Percentiles rank a stretch among this genome's conserved stretches.
phyloP scores from a whole-genome alignment of 805 yeast species.

The Maudiozyma bulderi region DNA sequence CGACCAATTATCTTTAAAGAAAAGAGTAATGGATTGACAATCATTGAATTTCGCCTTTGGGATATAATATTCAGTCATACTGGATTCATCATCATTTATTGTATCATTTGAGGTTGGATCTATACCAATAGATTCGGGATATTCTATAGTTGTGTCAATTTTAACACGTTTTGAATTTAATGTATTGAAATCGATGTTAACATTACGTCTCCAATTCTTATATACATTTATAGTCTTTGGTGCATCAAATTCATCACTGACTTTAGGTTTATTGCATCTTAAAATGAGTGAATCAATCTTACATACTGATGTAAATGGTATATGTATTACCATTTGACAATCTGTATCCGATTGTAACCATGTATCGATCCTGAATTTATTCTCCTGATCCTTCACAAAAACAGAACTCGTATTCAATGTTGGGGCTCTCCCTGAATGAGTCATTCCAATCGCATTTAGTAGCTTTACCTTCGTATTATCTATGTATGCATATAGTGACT shows the following conservation, averaged over 20 bases:
- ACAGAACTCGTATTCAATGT: slow-evolving; percentile 18
- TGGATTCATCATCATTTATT: slow-evolving; percentile 16
- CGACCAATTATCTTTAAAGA: slow-evolving; percentile 57
- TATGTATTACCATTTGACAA: slow-evolving; percentile 61
- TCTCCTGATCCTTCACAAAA: slow-evolving; percentile 45
- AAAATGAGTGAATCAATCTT: slow-evolving; percentile 65
- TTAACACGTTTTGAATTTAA: slow-evolving; percentile 31
- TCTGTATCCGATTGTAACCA: slow-evolving; percentile 65
- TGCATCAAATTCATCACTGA: slow-evolving; percentile 39
- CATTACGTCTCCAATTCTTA: slow-evolving; percentile 48
- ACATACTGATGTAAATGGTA: slow-evolving; percentile 73
- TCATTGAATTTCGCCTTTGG: slow-evolving; percentile 71
- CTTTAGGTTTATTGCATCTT: slow-evolving; percentile 38
- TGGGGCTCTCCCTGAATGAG: slow-evolving; percentile 6
- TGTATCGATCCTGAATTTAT: slow-evolving; percentile 39
- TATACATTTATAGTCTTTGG: slow-evolving; percentile 62
- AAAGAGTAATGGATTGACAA: slow-evolving; percentile 55
- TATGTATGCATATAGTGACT: slow-evolving; percentile 54
- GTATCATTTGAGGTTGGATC: slow-evolving; percentile 32
- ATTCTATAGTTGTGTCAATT: slow-evolving; percentile 45
- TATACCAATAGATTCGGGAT: slow-evolving; percentile 50
- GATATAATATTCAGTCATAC: slow-evolving; percentile 69
- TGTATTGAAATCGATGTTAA: slow-evolving; percentile 58
- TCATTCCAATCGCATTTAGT: slow-evolving; percentile 45
- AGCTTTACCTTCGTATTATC: slow-evolving; percentile 52